phyloP scores from a whole-genome alignment of 1,284 basidiomycete species.

The Apiotrichum porosum region DNA sequence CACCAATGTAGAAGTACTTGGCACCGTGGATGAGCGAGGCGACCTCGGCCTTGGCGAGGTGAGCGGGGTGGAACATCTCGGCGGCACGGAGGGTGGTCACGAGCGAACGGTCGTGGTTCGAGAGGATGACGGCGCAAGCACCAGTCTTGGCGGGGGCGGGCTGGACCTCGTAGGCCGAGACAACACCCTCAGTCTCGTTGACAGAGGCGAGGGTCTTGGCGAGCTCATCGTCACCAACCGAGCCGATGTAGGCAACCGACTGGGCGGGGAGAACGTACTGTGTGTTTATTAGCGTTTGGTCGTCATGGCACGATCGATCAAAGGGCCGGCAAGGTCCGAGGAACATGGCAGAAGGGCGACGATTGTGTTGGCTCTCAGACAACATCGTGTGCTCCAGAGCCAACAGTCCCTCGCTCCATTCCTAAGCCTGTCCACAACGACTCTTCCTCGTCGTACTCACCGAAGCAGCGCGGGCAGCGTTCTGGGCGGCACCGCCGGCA shows the following conservation, averaged over 20 bases:
- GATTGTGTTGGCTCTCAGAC: background rate
- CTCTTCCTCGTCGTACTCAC: no score
- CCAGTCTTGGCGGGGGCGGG: slow-evolving; percentile 78
- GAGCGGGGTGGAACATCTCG: slow-evolving; percentile 77
- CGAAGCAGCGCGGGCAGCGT: slow-evolving; percentile 90
- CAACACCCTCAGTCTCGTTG: slow-evolving; percentile 87
- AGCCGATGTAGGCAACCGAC: slow-evolving; percentile 92
- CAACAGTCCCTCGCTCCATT: no score
- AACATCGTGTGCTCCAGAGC: no score
- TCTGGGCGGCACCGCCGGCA: slow-evolving; percentile 95
- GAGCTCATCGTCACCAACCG: slow-evolving; percentile 87
- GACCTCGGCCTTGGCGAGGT: slow-evolving; percentile 72
- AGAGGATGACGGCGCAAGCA: slow-evolving; percentile 94
- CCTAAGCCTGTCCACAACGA: no score
- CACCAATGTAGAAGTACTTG: slow-evolving; percentile 89
- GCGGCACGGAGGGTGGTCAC: slow-evolving; percentile 87
- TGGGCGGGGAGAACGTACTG: slow-evolving; percentile 84
- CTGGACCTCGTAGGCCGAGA: slow-evolving; percentile 83
- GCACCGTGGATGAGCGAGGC: slow-evolving; percentile 73
- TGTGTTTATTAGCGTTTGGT: slow-evolving; percentile 6
- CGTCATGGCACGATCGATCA: no score
- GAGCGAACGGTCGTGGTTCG: slow-evolving; percentile 86
- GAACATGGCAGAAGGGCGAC: background rate
- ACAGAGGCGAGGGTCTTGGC: slow-evolving; percentile 86
- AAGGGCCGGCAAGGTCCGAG: no score